Conservation (phyloP, 1,284 basidiomycete genomes). For the Peniophora sp. region DNA sequence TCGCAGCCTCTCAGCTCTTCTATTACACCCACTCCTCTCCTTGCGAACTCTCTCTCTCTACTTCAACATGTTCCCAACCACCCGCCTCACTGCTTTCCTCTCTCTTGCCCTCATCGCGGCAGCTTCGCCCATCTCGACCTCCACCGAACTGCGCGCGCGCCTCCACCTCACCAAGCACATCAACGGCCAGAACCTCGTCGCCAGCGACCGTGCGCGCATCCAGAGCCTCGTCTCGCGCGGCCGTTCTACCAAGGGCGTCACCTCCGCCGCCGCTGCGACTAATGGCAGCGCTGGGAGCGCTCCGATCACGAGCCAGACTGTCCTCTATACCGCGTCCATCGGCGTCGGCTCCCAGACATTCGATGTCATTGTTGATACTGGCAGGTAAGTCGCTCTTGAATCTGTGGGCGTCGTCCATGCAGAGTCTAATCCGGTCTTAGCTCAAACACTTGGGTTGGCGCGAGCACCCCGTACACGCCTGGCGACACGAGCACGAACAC, state of each 20-base stretch:
- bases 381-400: conserved; percentile 10
- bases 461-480: conserved; percentile 30
- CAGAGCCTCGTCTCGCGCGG: conserved; percentile 9
- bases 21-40: no score
- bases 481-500: conserved; percentile 37
- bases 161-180: conserved; percentile 18
- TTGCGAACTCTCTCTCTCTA: no score
- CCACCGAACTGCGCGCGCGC: conserved; percentile 23
- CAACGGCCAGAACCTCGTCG: conserved; percentile 12
- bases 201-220: conserved; percentile 10
- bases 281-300: no score
- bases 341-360: conserved; percentile 51
- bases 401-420: conserved; percentile 7
- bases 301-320: conserved; percentile 23
- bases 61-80: conserved; percentile 37
- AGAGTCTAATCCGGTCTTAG: conserved; percentile 35
- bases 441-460: conserved; percentile 47
- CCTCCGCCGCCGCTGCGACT: no score
- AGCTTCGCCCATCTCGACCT: conserved; percentile 28
- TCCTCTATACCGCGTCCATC: conserved; percentile 44
- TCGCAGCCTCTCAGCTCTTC: no score
- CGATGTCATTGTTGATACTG: conserved; percentile 18
- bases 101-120: conserved; percentile 43
- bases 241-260: conserved; percentile 25
- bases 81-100: conserved; percentile 45